phyloP scores from a whole-genome alignment of 73 alveolate genomes.

The Stentor roeselii region DNA sequence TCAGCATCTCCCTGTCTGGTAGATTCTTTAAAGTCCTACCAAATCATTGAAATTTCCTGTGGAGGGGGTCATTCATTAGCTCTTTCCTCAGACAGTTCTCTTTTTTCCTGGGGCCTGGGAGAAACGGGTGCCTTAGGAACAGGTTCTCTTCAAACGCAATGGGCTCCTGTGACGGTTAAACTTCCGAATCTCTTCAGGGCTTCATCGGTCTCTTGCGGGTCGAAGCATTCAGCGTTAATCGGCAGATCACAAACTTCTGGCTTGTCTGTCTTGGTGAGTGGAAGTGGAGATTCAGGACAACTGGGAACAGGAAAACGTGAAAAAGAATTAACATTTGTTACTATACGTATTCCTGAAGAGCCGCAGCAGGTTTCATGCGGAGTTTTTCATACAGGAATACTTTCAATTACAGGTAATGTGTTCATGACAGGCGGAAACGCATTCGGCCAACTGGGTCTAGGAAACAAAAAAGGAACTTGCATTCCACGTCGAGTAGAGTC shows the following conservation, averaged over 20 bases:
- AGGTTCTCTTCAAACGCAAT: slow-evolving; percentile 33
- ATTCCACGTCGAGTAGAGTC: slow-evolving; percentile 13
- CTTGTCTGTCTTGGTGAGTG: slow-evolving; percentile 19
- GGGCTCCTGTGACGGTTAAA: neutral
- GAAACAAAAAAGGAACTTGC: slow-evolving; percentile 17
- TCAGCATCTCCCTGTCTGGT: slow-evolving; percentile 38
- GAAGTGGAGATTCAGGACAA: slow-evolving; percentile 41
- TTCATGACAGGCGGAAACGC: slow-evolving; percentile 31
- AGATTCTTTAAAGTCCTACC: slow-evolving; percentile 27
- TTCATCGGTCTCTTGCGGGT: slow-evolving; percentile 42
- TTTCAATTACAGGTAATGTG: slow-evolving; percentile 23
- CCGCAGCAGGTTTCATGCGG: neutral
- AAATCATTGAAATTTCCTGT: slow-evolving; percentile 64
- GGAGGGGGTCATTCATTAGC: slow-evolving; percentile 89
- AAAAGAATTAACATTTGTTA: slow-evolving; percentile 23
- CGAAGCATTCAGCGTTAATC: slow-evolving; percentile 46
- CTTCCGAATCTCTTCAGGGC: neutral
- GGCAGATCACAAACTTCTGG: neutral
- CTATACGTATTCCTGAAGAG: neutral
- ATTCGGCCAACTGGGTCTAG: slow-evolving; percentile 35
- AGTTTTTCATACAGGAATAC: neutral
- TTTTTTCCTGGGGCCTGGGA: slow-evolving; percentile 86
- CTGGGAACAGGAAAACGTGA: slow-evolving; percentile 36
- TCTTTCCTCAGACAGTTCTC: slow-evolving; percentile 66
- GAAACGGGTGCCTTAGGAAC: slow-evolving; percentile 60